A percentile compares a stretch with the other conserved stretches of the same genome.
These are phyloP conservation scores for Caloboletus inedulis DNA, from an alignment of 1,284 basidiomycete genomes.

Conservation along the genomic window DNA sequence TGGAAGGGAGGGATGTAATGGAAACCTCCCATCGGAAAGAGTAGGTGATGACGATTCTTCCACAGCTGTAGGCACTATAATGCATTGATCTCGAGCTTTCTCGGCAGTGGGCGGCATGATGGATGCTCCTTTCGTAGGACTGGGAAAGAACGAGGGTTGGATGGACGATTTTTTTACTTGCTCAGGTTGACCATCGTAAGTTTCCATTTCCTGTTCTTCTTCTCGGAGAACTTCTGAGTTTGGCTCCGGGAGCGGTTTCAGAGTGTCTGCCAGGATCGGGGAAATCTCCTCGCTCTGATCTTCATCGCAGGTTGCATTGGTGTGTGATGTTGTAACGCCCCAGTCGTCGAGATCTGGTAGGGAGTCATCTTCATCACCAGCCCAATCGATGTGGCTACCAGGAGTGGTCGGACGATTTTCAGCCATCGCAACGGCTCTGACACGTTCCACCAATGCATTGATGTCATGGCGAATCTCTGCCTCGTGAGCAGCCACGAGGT, in stretches of 20 bases:
- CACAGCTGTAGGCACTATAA: not conserved
- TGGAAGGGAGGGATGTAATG: constrained; percentile 49
- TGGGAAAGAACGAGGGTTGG: constrained; percentile 11
- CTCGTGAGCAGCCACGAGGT: constrained; percentile 44
- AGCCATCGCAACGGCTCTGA: constrained; percentile 65
- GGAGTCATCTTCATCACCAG: constrained; percentile 76
- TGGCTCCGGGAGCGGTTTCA: constrained; percentile 61
- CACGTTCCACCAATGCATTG: constrained; percentile 67
- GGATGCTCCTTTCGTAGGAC: constrained; percentile 2
- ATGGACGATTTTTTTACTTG: constrained; percentile 7
- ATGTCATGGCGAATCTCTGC: constrained; percentile 57
- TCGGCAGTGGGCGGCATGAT: not conserved
- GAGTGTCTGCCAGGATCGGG: constrained; percentile 62
- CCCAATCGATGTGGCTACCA: constrained; percentile 80
- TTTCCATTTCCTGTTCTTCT: constrained; percentile 24
- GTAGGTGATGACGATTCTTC: constrained; percentile 13
- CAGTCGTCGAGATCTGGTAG: constrained; percentile 80
- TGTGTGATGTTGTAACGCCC: constrained; percentile 54
- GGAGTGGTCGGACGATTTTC: constrained; percentile 64
- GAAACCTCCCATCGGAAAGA: constrained; percentile 18
- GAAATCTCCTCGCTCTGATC: constrained; percentile 50
- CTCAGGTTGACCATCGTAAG: constrained; percentile 14
- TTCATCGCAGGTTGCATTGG: constrained; percentile 11
- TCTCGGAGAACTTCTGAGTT: constrained; percentile 22
- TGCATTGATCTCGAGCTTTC: constrained; percentile 7